These are phyloP conservation scores for Tulasnella sp. DNA, from an alignment of 768 basidiomycete species.

Conservation along the genomic window DNA sequence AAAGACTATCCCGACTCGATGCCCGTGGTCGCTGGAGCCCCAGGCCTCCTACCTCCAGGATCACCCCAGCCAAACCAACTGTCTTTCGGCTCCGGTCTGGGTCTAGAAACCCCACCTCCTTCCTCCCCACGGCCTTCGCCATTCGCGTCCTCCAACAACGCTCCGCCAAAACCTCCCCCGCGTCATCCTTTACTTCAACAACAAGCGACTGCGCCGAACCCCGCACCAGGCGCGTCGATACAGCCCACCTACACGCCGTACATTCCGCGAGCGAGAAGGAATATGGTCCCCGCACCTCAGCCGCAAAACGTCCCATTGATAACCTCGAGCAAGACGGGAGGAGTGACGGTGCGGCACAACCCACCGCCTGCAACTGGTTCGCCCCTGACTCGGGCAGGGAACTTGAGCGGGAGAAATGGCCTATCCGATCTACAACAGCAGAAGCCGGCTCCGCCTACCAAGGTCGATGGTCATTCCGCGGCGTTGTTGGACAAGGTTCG, in stretches of 20 bases:
- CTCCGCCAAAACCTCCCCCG: slow-evolving; percentile 29
- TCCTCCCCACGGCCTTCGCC: slow-evolving; percentile 25
- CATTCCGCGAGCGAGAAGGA: slow-evolving; percentile 43
- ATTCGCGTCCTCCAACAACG: slow-evolving; percentile 25
- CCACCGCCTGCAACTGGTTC: slow-evolving; percentile 1
- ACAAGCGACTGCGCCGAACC: background rate
- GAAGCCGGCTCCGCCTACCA: background rate
- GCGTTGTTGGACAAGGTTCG: slow-evolving; percentile 80
- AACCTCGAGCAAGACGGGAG: slow-evolving; percentile 41
- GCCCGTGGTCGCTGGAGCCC: background rate
- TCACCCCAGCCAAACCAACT: background rate
- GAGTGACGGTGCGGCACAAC: slow-evolving; percentile 38
- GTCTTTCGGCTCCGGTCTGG: slow-evolving; percentile 2
- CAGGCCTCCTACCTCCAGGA: slow-evolving; percentile 4
- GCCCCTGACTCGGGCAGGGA: background rate
- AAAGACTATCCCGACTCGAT: slow-evolving; percentile 75
- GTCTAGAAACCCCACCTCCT: slow-evolving; percentile 16
- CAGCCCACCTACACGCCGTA: slow-evolving; percentile 80
- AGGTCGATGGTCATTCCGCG: slow-evolving; percentile 25
- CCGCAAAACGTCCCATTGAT: slow-evolving; percentile 31
- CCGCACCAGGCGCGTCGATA: slow-evolving; percentile 23
- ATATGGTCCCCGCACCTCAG: slow-evolving; percentile 11
- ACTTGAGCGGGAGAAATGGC: background rate
- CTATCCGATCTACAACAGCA: background rate
- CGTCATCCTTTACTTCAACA: slow-evolving; percentile 33